phyloP scores from a whole-genome alignment of 352 stramenopile genomes.

The Pseudoperonospora humuli region DNA sequence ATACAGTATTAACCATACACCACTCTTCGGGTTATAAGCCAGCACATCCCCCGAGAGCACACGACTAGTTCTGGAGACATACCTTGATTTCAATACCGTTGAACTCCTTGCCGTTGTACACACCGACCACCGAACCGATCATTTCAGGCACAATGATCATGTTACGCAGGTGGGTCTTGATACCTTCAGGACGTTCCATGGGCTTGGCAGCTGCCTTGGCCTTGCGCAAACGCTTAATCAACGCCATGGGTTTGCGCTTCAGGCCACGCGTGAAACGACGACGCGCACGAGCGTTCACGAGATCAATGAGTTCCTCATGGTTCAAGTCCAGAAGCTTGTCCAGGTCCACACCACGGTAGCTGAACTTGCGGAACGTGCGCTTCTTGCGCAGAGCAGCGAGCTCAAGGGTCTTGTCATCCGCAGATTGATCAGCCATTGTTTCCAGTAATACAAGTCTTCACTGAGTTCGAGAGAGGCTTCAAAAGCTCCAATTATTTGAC shows the following conservation, averaged over 20 bases:
- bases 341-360: conserved; percentile 98
- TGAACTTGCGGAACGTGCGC: conserved; percentile 99
- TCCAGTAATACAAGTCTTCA: conserved; percentile 31
- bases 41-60: conserved; percentile 65
- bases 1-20: conserved; percentile 1
- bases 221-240: conserved; percentile 99
- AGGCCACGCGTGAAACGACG: conserved; percentile 98
- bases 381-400: conserved; percentile 98
- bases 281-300: conserved; percentile 93
- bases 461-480: conserved; percentile 1
- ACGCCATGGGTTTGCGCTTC: conserved; percentile 98
- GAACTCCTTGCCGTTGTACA: conserved; percentile 99
- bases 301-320: conserved; percentile 99
- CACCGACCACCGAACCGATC: conserved; percentile 98
- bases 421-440: conserved; percentile 43
- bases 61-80: conserved; percentile 79
- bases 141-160: conserved; percentile 99
- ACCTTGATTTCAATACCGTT: conserved; percentile 99
- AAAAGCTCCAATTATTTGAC: conserved; percentile 4
- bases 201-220: conserved; percentile 96
- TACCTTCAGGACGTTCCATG: conserved; percentile 96
- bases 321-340: conserved; percentile 99
- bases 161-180: conserved; percentile 99
- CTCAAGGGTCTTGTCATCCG: conserved; percentile 69
- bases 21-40: conserved; percentile 75